Percentiles rank a stretch among this genome's conserved stretches.
Conservation (phyloP, 179 eudicot genomes). For the Silene coronaria region DNA sequence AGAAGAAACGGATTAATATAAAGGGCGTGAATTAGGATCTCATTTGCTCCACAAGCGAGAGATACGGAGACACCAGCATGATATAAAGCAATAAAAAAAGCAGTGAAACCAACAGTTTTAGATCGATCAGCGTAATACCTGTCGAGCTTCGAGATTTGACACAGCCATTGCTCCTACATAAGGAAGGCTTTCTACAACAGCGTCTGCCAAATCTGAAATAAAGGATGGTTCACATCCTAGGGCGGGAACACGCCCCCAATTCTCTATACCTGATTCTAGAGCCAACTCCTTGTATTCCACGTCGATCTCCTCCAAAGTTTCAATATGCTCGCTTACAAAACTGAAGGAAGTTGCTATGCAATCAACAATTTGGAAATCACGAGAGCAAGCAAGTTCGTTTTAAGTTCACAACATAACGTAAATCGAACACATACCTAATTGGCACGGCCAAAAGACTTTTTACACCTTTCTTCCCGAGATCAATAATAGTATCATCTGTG, state of each 20-base stretch:
- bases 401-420: not conserved
- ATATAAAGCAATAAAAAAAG: not conserved
- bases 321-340: constrained; percentile 97
- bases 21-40: too few species aligned
- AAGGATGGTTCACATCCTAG: constrained; percentile 90
- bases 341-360: constrained; percentile 33
- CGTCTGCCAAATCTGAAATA: constrained; percentile 91
- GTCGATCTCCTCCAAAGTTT: constrained; percentile 94
- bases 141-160: constrained; percentile 95
- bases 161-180: constrained; percentile 99
- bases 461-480: constrained; percentile 88
- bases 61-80: not conserved
- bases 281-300: constrained; percentile 97
- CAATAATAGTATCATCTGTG: constrained; percentile 84
- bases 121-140: constrained; percentile 36
- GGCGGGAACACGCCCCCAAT: constrained; percentile 99
- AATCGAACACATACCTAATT: constrained; percentile 49
- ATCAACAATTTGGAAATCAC: not conserved
- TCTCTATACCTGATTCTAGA: constrained; percentile 72
- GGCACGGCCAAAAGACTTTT: constrained; percentile 95
- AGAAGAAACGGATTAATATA: too few species aligned
- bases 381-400: not conserved
- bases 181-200: constrained; percentile 95
- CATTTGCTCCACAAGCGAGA: too few species aligned
- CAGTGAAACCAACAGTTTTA: not conserved